A percentile compares a stretch with the other conserved stretches of the same genome.
phyloP scores from a whole-genome alignment of 495 filamentous ascomycete genomes.

The Xylaria grammica region DNA sequence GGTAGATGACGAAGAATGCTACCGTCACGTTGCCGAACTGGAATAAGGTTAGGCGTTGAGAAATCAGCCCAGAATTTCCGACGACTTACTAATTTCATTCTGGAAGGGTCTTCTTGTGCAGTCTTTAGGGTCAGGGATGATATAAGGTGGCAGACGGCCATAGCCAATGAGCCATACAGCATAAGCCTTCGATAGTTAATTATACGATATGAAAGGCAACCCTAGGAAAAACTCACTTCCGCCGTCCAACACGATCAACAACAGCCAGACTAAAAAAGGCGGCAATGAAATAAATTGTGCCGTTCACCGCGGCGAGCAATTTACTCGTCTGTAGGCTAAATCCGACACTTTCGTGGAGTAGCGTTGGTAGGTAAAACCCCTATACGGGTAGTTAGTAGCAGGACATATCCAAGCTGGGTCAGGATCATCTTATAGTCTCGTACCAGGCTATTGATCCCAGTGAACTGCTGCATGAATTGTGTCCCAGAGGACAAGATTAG shows the following conservation, averaged over 20 bases:
- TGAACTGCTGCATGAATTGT: constrained; percentile 42
- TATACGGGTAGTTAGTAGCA: constrained; percentile 10
- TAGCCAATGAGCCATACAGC: constrained; percentile 30
- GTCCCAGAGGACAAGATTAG: constrained; percentile 39
- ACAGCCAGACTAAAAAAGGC: constrained; percentile 35
- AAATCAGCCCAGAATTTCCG: not conserved
- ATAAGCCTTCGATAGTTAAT: constrained; percentile 25
- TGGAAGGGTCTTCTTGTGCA: constrained; percentile 27
- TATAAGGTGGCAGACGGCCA: constrained; percentile 37
- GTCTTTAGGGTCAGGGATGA: constrained; percentile 33
- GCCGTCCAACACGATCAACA: constrained; percentile 37
- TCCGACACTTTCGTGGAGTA: constrained; percentile 36
- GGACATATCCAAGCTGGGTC: not conserved
- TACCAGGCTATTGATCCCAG: constrained; percentile 31
- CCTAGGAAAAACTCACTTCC: constrained; percentile 28
- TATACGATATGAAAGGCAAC: not conserved
- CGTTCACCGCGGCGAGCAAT: constrained; percentile 35
- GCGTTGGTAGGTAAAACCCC: constrained; percentile 37
- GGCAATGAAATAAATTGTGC: constrained; percentile 38
- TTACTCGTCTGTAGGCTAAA: constrained; percentile 35
- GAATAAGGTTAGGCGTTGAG: not conserved
- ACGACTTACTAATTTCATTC: constrained; percentile 27
- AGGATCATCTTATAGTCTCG: not conserved
- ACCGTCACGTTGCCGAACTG: constrained; percentile 38
- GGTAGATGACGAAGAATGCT: constrained; percentile 41